Percentiles rank a stretch among this genome's conserved stretches.
Conservation (phyloP, 2,329 filamentous ascomycete genomes). For the Fusarium anguioides region DNA sequence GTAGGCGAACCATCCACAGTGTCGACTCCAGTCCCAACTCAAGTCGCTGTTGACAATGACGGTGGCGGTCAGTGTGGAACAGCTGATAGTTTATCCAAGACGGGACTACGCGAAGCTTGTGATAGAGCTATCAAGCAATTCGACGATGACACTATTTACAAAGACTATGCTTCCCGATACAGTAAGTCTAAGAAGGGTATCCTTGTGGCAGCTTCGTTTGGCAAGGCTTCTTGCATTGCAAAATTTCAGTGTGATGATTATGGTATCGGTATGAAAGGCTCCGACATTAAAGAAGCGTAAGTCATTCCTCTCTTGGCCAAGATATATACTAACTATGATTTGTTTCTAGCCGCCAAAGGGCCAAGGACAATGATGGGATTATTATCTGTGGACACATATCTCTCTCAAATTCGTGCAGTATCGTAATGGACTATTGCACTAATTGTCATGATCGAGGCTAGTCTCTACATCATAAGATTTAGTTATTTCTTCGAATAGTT, state of each 20-base stretch:
- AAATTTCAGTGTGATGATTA: constrained; percentile 26
- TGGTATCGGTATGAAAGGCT: constrained; percentile 16
- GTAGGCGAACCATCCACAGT: not conserved
- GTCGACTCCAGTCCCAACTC: constrained; percentile 3
- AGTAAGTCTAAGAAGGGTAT: constrained; percentile 4
- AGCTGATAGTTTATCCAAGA: constrained; percentile 2
- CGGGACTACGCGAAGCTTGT: constrained; percentile 3
- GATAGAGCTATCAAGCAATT: constrained; percentile 5
- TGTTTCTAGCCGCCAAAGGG: not conserved
- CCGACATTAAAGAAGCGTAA: not conserved
- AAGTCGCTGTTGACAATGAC: constrained; percentile 7
- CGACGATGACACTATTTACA: not conserved
- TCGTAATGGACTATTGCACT: constrained; percentile 19
- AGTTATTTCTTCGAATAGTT: no score
- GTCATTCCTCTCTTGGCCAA: rapidly evolving
- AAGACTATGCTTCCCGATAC: constrained; percentile 4
- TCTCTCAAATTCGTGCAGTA: constrained; percentile 15
- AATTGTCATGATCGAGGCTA: constrained; percentile 6
- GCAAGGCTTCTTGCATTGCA: constrained; percentile 5
- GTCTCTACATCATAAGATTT: no score
- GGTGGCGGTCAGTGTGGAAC: constrained; percentile 17
- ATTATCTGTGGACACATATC: constrained; percentile 13
- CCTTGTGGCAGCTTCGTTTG: not conserved
- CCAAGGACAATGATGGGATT: not conserved
- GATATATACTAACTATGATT: not conserved